These are phyloP conservation scores for Boletellus emodensis DNA, from an alignment of 768 basidiomycete genomes.

Conservation along the genomic window DNA sequence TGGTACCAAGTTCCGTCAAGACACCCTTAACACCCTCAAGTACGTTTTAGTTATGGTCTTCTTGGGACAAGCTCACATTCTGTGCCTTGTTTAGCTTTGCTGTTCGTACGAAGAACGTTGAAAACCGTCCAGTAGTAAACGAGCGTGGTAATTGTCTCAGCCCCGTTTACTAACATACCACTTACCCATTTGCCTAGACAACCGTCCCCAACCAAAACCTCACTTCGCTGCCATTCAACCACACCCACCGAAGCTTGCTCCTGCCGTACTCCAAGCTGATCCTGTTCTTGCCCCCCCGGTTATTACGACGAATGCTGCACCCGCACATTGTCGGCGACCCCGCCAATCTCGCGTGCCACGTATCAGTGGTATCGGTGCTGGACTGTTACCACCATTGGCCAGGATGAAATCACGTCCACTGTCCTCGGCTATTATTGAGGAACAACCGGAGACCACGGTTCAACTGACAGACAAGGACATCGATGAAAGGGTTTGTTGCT, in stretches of 20 bases:
- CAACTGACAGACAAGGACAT: slow-evolving; percentile 65
- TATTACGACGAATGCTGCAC: slow-evolving; percentile 7
- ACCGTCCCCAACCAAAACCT: slow-evolving; percentile 51
- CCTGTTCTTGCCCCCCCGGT: slow-evolving; percentile 24
- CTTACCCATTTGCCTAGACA: slow-evolving; percentile 39
- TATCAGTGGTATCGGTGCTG: slow-evolving; percentile 27
- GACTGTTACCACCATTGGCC: slow-evolving; percentile 21
- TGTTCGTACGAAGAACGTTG: slow-evolving; percentile 78
- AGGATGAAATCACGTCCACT: slow-evolving; percentile 20
- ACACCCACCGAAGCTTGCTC: slow-evolving; percentile 42
- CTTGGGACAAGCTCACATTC: not conserved
- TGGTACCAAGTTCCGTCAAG: slow-evolving; percentile 74
- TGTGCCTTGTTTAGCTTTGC: slow-evolving; percentile 57
- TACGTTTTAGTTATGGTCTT: slow-evolving; percentile 30
- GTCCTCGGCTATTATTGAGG: slow-evolving; percentile 11
- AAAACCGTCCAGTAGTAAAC: slow-evolving; percentile 77
- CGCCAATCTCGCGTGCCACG: slow-evolving; percentile 33
- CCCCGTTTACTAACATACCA: not conserved
- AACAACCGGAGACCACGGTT: slow-evolving; percentile 13
- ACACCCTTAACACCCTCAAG: slow-evolving; percentile 92
- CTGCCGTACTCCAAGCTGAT: slow-evolving; percentile 43
- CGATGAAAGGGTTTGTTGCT: slow-evolving; percentile 54
- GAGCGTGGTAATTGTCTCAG: slow-evolving; percentile 56
- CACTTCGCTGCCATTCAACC: slow-evolving; percentile 64
- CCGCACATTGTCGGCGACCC: slow-evolving; percentile 23